These are phyloP conservation scores for Aureobasidium sp. DNA, from an alignment of 2,329 filamentous ascomycete species.

Conservation along the genomic window DNA sequence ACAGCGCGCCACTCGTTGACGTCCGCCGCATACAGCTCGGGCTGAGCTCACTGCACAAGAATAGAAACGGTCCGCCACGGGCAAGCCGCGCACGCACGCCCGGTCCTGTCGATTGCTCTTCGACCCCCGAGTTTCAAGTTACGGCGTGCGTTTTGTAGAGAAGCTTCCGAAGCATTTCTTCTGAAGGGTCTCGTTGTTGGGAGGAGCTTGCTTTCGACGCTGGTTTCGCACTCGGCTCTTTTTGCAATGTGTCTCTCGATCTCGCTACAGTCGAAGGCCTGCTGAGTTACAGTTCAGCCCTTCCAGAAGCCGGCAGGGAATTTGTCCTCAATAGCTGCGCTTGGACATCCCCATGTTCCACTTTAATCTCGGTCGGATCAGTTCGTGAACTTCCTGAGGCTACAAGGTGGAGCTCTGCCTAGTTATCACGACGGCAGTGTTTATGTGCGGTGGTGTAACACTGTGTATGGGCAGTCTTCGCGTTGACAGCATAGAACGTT, in stretches of 20 bases:
- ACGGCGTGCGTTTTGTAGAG: background rate
- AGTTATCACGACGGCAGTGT: background rate
- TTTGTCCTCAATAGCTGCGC: background rate
- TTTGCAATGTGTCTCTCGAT: background rate
- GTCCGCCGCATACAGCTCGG: background rate
- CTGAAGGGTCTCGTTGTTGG: background rate
- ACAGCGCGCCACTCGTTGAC: background rate
- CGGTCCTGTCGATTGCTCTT: conserved; percentile 7
- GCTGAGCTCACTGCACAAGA: conserved; percentile 5
- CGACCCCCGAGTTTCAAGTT: conserved; percentile 12
- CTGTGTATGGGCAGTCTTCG: background rate
- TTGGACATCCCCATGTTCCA: conserved; percentile 13
- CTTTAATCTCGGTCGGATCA: conserved; percentile 12
- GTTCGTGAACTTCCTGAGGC: conserved; percentile 9
- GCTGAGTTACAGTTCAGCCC: conserved; percentile 2
- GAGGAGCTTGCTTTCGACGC: background rate
- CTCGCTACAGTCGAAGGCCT: background rate
- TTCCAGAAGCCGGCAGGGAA: conserved; percentile 8
- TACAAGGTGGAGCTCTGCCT: conserved; percentile 8
- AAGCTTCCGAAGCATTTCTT: background rate
- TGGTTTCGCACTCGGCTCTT: background rate
- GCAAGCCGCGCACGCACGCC: conserved; percentile 5
- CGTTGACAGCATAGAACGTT: background rate
- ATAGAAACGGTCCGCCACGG: conserved; percentile 11
- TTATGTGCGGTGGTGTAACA: conserved; percentile 1